Evolutionary conservation across 2,329 filamentous ascomycete genomes (phyloP), one percentile per base, ranked within the genome.

Genomic region (Colletotrichum graminicola): DNA sequence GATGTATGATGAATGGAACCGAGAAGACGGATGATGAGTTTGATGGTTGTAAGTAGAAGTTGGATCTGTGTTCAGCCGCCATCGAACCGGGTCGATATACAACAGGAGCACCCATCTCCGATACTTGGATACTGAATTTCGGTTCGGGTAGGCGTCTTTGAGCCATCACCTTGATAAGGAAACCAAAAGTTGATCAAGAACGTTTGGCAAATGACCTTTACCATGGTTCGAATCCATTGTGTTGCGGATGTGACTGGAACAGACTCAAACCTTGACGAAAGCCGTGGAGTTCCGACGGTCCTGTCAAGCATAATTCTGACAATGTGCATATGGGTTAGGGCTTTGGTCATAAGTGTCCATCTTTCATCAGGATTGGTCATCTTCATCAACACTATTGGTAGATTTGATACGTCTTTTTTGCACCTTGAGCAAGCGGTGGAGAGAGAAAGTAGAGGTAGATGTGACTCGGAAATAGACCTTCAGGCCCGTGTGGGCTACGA

Each of bases 371-470:
- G 29, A 54, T 12, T 2, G 11, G 18, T 18, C 51, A 34, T 21
- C 29, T 2, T 16, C 4, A 12, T n/a, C 1, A 3, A 54, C 2
- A n/a, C 18, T 12, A 2, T 8, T 21, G 11, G 5, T 32, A 6
- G 16, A 21, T 23, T 3, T 11, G 8, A 51, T 12, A 5, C 23
- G 29, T 5, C 29, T 3, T 1, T 3, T 16, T 51, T 16, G 23
- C 23, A 26, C 5, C 1, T 16, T 18, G 6, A 51, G 12, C 3
- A 51, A 2, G 14, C 16, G 1, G 14, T 16, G 8, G 1, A 5
- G 1, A 16, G 16, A 18, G 2, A 2, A 8, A 18, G 5, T 1
- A 3, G 6, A 1, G 6, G 5, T 0, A 7, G 23, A 7, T 3
- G 47, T 26, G 47, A 26, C n/a, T 7, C 12, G 1, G 16, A 26